Conservation (phyloP, 805 yeast species). For the Priceomyces haplophilus region DNA sequence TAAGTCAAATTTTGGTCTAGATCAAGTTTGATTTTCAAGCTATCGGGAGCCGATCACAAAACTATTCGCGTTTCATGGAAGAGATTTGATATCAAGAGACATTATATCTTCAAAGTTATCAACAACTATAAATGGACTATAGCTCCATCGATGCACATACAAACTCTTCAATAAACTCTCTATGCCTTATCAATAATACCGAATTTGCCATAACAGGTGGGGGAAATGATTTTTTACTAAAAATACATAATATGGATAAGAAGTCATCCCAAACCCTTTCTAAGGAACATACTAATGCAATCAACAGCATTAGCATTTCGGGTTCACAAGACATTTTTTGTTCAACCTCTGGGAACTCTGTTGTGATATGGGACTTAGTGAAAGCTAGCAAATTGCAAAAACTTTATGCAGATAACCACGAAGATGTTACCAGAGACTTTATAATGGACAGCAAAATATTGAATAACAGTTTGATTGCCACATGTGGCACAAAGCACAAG, state of each 20-base stretch:
- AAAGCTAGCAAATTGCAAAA: slow-evolving; percentile 11
- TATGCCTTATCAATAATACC: slow-evolving; percentile 13
- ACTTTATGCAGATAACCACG: slow-evolving; percentile 3
- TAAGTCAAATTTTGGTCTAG: no score
- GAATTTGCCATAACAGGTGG: slow-evolving; percentile 20
- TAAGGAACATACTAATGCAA: slow-evolving; percentile 15
- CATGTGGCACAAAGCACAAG: slow-evolving; percentile 25
- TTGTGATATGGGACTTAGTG: slow-evolving; percentile 21
- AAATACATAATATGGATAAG: slow-evolving; percentile 12
- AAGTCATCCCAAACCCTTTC: slow-evolving; percentile 12
- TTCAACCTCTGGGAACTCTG: slow-evolving; percentile 15
- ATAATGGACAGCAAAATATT: slow-evolving; percentile 21
- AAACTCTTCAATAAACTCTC: slow-evolving; percentile 17
- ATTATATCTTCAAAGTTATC: no score
- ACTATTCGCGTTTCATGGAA: no score
- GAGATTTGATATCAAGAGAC: no score
- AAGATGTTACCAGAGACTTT: slow-evolving; percentile 6
- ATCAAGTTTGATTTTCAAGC: no score
- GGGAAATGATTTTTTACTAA: slow-evolving; percentile 18
- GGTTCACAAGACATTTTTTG: slow-evolving; percentile 11
- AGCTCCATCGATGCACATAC: slow-evolving; percentile 11
- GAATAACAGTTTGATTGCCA: slow-evolving; percentile 16
- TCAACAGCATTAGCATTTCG: slow-evolving; percentile 16
- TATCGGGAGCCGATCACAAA: no score
- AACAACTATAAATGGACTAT: slow-evolving; percentile 4